Conservation (phyloP, 225 moss, liverwort and hornwort species). For the Takakia lepidozioides region DNA sequence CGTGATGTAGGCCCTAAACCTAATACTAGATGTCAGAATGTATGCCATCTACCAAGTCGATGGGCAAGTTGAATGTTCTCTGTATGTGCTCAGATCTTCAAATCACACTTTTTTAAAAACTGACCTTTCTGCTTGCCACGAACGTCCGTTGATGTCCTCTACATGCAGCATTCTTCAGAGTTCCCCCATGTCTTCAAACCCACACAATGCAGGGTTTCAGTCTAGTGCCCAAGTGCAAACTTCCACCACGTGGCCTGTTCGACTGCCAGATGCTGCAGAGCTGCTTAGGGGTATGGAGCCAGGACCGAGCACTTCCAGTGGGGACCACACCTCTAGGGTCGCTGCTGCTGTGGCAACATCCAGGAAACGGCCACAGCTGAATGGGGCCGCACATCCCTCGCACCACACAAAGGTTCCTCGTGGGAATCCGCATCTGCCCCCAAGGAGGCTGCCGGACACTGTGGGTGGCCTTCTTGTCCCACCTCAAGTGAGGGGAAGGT, state of each 20-base stretch:
- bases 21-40: too few relatives aligned
- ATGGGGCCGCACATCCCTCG: conserved; percentile 35
- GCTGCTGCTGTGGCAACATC: conserved; percentile 8
- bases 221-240: background rate
- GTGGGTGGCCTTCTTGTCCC: conserved; percentile 56
- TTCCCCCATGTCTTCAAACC: background rate
- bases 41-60: too few relatives aligned
- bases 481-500: conserved; percentile 87
- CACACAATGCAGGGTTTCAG: background rate
- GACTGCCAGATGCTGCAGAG: conserved; percentile 30
- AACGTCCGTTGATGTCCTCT: background rate
- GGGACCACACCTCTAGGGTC: conserved; percentile 3
- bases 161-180: conserved; percentile 4
- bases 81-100: too few relatives aligned
- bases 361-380: conserved; percentile 59
- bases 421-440: conserved; percentile 25
- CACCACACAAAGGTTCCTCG: conserved; percentile 59
- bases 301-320: conserved; percentile 14
- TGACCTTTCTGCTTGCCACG: too few relatives aligned
- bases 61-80: background rate
- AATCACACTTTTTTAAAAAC: too few relatives aligned
- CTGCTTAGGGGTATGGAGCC: conserved; percentile 20
- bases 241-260: conserved; percentile 5
- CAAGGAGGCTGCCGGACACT: conserved; percentile 32
- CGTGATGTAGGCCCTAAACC: too few relatives aligned